These are phyloP conservation scores for Salisapilia sapeloensis DNA, from an alignment of 352 stramenopile species.

Conservation along the genomic window DNA sequence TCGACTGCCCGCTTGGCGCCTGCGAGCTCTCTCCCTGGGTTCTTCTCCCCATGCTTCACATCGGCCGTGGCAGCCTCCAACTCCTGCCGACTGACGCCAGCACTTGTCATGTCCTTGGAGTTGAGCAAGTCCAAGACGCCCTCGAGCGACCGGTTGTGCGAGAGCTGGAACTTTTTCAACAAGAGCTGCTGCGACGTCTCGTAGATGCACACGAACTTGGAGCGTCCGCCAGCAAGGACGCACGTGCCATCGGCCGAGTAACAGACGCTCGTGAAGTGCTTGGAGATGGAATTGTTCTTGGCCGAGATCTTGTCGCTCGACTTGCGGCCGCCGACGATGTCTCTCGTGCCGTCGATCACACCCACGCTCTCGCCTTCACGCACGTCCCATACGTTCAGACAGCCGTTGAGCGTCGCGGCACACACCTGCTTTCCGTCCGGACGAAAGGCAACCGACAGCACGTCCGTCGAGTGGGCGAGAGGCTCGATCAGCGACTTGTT, in stretches of 20 bases:
- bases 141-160: conserved; percentile 93
- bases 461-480: conserved; percentile 91
- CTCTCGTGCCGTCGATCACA: conserved; percentile 92
- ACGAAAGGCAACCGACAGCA: conserved; percentile 92
- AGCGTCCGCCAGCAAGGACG: conserved; percentile 93
- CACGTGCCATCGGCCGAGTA: conserved; percentile 97
- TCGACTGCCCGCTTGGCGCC: conserved; percentile 85
- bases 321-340: conserved; percentile 90
- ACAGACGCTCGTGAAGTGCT: conserved; percentile 98
- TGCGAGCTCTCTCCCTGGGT: conserved; percentile 32
- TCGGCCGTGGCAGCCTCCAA: conserved; percentile 47
- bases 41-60: conserved; percentile 27
- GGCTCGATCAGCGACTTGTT: conserved; percentile 91
- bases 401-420: conserved; percentile 90
- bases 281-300: conserved; percentile 83
- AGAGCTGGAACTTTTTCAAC: conserved; percentile 99
- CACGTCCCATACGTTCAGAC: conserved; percentile 95
- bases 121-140: conserved; percentile 95
- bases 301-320: conserved; percentile 68
- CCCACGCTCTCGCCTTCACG: conserved; percentile 89
- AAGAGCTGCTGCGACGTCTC: conserved; percentile 88
- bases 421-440: conserved; percentile 95
- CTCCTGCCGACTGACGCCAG: conserved; percentile 45
- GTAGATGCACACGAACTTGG: conserved; percentile 99
- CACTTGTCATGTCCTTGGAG: conserved; percentile 70